Conservation (phyloP, 1,284 basidiomycete species). For the Apiotrichum laibachii region DNA sequence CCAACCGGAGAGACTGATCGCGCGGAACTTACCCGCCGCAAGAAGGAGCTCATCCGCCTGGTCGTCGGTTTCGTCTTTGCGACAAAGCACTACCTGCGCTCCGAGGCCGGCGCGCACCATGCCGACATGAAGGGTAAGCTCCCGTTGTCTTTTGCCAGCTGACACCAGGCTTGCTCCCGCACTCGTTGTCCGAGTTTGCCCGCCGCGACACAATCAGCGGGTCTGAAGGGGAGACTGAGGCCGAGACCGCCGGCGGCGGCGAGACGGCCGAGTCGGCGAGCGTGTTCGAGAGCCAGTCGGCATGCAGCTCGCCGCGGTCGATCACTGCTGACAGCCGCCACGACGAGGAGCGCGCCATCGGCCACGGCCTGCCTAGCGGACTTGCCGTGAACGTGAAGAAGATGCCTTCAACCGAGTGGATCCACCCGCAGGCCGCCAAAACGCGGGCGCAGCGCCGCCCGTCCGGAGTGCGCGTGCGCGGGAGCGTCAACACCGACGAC, state of each 20-base stretch:
- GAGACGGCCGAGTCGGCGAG: neutral
- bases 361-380: too few species aligned
- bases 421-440: neutral
- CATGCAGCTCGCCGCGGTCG: constrained; percentile 12
- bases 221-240: neutral
- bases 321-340: constrained; percentile 1
- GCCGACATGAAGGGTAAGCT: constrained; percentile 39
- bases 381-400: too few species aligned
- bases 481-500: neutral
- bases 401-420: neutral
- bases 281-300: neutral
- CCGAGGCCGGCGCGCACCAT: constrained; percentile 47
- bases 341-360: neutral
- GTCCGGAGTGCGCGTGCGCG: constrained; percentile 37
- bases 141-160: constrained; percentile 5
- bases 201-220: constrained; percentile 3
- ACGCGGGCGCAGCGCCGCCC: constrained; percentile 28
- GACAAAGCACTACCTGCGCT: constrained; percentile 46
- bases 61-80: constrained; percentile 54
- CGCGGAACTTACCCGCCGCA: constrained; percentile 63
- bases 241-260: neutral
- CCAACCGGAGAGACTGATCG: constrained; percentile 28
- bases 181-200: constrained; percentile 29
- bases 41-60: constrained; percentile 68
- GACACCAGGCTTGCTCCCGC: constrained; percentile 33